phyloP scores from a whole-genome alignment of 768 basidiomycete species.

The Termitomyces sp. region DNA sequence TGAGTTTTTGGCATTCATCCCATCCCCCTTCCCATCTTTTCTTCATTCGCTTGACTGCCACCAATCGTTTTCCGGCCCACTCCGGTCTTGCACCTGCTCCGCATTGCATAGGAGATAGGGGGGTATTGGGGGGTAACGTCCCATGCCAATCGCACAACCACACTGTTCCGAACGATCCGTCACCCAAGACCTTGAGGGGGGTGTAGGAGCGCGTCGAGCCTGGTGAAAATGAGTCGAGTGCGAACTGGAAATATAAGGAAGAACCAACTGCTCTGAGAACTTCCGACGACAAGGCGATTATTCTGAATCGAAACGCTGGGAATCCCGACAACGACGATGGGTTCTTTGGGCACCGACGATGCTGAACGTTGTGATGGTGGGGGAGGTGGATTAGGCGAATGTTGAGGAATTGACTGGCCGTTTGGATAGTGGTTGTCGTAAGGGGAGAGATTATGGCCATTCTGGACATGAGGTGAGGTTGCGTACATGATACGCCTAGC shows the following conservation, averaged over 20 bases:
- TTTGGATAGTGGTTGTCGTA: slow-evolving; percentile 33
- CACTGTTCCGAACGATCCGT: slow-evolving; percentile 98
- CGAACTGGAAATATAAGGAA: slow-evolving; percentile 9
- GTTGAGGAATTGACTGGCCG: slow-evolving; percentile 27
- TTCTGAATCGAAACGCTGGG: slow-evolving; percentile 75
- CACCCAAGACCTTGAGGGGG: slow-evolving; percentile 93
- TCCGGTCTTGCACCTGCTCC: slow-evolving; percentile 90
- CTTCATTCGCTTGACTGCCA: slow-evolving; percentile 98
- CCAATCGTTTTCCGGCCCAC: slow-evolving; percentile 91
- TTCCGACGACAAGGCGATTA: slow-evolving; percentile 71
- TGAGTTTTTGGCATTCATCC: slow-evolving; percentile 94
- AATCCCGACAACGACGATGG: slow-evolving; percentile 67
- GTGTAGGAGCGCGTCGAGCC: slow-evolving; percentile 89
- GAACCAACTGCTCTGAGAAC: slow-evolving; percentile 65
- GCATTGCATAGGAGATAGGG: slow-evolving; percentile 93
- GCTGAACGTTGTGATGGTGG: slow-evolving; percentile 28
- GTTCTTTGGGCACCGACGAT: slow-evolving; percentile 46
- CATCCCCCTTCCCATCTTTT: slow-evolving; percentile 97
- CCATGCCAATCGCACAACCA: slow-evolving; percentile 99
- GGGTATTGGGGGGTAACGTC: slow-evolving; percentile 86
- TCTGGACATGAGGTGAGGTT: slow-evolving; percentile 45
- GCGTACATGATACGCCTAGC: slow-evolving; percentile 61
- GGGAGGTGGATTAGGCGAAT: slow-evolving; percentile 29
- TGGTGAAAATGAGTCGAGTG: slow-evolving; percentile 30
- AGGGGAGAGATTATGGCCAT: slow-evolving; percentile 37